These are phyloP conservation scores for Elongisporangium undulatum DNA, from an alignment of 352 stramenopile genomes.

Conservation along the genomic window DNA sequence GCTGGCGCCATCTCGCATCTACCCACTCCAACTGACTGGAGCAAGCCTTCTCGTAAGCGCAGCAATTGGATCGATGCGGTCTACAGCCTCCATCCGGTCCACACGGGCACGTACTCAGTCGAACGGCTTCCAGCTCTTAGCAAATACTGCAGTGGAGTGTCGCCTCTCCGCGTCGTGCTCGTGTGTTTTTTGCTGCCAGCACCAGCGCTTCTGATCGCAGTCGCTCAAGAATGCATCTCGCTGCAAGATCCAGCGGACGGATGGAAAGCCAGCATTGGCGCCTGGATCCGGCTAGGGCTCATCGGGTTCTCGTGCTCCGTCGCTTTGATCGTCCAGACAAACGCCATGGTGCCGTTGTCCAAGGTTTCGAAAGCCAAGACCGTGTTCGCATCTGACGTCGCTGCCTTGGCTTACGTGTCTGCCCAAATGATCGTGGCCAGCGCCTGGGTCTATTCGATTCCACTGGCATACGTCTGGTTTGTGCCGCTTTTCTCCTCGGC, in stretches of 20 bases:
- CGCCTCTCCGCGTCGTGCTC: background rate
- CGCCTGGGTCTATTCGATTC: background rate
- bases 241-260: slow-evolving; percentile 1
- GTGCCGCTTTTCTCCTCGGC: background rate
- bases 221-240: background rate
- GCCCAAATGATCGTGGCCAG: background rate
- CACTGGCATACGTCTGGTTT: background rate
- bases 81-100: background rate
- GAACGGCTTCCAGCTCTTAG: background rate
- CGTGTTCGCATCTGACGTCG: background rate
- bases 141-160: background rate
- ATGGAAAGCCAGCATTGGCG: slow-evolving; percentile 5
- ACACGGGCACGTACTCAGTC: background rate
- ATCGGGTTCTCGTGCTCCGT: background rate
- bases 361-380: background rate
- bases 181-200: background rate
- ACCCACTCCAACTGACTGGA: background rate
- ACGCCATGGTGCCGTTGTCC: background rate
- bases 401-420: background rate
- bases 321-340: background rate
- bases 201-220: background rate
- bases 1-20: background rate
- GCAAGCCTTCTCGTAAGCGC: too few species aligned
- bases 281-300: background rate
- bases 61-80: background rate